Conservation (phyloP, 1,284 basidiomycete genomes). For the Earliella scabrosa region DNA sequence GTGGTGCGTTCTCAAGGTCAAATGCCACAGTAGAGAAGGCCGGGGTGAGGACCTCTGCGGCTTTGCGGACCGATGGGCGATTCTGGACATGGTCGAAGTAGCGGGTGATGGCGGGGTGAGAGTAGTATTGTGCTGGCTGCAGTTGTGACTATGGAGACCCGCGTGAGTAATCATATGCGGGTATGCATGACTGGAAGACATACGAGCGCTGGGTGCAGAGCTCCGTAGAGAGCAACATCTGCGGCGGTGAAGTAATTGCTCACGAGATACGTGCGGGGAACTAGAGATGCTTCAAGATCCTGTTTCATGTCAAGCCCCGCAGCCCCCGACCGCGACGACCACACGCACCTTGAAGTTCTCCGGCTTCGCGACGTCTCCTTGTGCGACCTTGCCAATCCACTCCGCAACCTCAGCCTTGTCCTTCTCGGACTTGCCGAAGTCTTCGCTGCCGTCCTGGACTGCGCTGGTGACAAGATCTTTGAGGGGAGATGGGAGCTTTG, state of each 20-base stretch:
- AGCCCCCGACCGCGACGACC: background rate
- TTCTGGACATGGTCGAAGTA: conserved; percentile 95
- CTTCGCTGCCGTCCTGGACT: conserved; percentile 43
- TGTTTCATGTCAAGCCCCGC: conserved; percentile 36
- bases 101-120: conserved; percentile 82
- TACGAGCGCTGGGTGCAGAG: conserved; percentile 80
- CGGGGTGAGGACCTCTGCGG: conserved; percentile 55
- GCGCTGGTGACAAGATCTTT: conserved; percentile 61
- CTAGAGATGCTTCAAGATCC: conserved; percentile 76
- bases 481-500: conserved; percentile 55
- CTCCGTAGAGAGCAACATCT: conserved; percentile 85
- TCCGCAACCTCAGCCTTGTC: conserved; percentile 64
- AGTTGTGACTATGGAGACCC: conserved; percentile 57
- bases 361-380: conserved; percentile 52
- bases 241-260: conserved; percentile 84
- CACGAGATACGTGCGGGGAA: conserved; percentile 82
- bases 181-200: conserved; percentile 33
- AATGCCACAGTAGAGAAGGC: conserved; percentile 68
- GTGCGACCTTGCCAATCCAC: conserved; percentile 72
- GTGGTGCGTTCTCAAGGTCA: conserved; percentile 78
- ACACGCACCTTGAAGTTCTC: conserved; percentile 52
- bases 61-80: conserved; percentile 59
- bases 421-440: conserved; percentile 60
- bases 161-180: too few species aligned
- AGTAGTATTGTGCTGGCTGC: conserved; percentile 69